Percentiles rank a stretch among this genome's conserved stretches.
These are phyloP conservation scores for Vigna radiata DNA, from an alignment of 306 rosid genomes.

Conservation along the genomic window DNA sequence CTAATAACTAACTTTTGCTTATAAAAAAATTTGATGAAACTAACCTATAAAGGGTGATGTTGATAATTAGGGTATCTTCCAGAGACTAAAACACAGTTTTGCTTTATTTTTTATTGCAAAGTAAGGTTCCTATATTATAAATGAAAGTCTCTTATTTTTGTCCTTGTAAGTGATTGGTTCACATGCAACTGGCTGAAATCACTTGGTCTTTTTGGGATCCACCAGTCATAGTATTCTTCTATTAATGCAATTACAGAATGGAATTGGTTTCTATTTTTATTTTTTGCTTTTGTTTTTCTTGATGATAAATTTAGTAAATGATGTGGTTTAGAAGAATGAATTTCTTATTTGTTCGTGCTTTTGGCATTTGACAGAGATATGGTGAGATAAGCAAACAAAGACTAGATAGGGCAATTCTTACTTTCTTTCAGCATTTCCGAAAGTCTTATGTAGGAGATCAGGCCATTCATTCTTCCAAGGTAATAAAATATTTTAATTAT, in stretches of 20 bases:
- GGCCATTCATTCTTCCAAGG: conserved; percentile 99
- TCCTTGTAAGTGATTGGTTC: conserved; percentile 3
- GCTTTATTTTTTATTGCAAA: conserved; percentile 22
- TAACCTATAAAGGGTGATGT: background rate
- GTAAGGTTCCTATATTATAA: conserved; percentile 20
- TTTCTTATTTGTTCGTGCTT: conserved; percentile 39
- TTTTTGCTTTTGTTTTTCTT: background rate
- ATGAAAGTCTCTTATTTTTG: conserved; percentile 5
- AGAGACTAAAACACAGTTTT: conserved; percentile 2
- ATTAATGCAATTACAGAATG: conserved; percentile 11
- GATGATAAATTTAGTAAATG: conserved; percentile 1
- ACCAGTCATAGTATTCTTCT: conserved; percentile 17
- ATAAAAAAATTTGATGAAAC: no score
- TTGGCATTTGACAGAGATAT: conserved; percentile 76
- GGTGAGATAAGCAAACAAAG: conserved; percentile 93
- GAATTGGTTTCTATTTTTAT: conserved; percentile 19
- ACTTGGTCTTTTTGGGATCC: conserved; percentile 27
- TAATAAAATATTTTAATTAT: conserved; percentile 47
- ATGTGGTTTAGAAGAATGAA: conserved; percentile 30
- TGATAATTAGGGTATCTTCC: background rate
- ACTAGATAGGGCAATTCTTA: conserved; percentile 97
- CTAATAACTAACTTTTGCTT: no score
- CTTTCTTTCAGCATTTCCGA: conserved; percentile 93
- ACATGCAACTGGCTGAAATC: conserved; percentile 23
- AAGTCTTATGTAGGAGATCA: conserved; percentile 98